Conservation (phyloP, 352 stramenopile species). For the Thraustochytrium striatum region DNA sequence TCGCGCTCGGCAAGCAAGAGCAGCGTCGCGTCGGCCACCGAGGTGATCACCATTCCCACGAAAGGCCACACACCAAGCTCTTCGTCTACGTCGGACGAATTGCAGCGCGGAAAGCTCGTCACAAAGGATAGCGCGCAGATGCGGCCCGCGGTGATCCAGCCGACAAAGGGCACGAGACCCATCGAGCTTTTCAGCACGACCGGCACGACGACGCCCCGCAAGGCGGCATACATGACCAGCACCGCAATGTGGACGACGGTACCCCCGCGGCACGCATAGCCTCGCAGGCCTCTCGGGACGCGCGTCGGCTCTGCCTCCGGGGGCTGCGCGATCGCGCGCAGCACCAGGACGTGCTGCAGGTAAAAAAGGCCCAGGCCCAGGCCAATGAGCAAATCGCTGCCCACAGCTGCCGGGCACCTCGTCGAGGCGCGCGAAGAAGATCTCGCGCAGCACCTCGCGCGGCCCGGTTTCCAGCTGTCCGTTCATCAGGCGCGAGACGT, state of each 20-base stretch:
- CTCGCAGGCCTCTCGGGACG: not conserved
- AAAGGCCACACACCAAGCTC: not conserved
- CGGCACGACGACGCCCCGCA: not conserved
- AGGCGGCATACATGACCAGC: not conserved
- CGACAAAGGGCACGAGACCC: slow-evolving; percentile 16
- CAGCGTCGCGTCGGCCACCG: not conserved
- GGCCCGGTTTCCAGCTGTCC: not conserved
- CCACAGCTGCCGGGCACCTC: no score
- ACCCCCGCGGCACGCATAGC: not conserved
- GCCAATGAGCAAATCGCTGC: not conserved
- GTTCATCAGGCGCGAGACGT: slow-evolving; percentile 1
- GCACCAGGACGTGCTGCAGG: not conserved
- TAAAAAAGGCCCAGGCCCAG: not conserved
- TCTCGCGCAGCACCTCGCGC: not conserved
- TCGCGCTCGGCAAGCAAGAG: not conserved
- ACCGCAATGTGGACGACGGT: not conserved
- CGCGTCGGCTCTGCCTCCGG: not conserved
- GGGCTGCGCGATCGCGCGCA: not conserved
- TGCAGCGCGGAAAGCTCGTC: not conserved
- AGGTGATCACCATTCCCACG: not conserved
- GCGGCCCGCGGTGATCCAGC: slow-evolving; percentile 1
- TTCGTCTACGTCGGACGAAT: slow-evolving; percentile 1
- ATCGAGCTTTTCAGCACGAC: not conserved
- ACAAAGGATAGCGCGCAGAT: not conserved
- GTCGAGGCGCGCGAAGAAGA: no score